Evolutionary conservation across 129 eudicot species (phyloP), one percentile per base, ranked within the genome.

Genomic region (Gnaphalium uliginosum): DNA sequence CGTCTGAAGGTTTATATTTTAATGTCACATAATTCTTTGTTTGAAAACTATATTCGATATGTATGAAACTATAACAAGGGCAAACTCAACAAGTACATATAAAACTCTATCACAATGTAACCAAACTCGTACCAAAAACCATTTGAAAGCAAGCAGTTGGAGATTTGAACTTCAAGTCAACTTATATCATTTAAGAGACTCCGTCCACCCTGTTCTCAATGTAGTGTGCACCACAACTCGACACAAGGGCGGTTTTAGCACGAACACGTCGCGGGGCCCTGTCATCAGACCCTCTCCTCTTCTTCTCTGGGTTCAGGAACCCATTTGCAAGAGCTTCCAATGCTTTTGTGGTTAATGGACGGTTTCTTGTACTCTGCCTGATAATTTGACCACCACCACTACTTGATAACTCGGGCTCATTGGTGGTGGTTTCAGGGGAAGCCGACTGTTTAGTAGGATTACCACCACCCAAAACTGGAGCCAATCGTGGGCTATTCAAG

Each of bases 311-410:
- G 70, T 21, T 72, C 41, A 63, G 19, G 8, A 63, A 15, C 29
- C 41, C 53, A 70, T 65, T 66, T 10, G 82, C 90, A 72, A 83
- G 79, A 32, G 90, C 90, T 58, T 86, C 90, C 71, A 86, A 74
- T 37, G 87, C 89, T 77, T 74, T 86, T 10, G 83, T 72, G 22
- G 85, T 79, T 78, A 82, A 61, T 23, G 89, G 87, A 8, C 87
- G 74, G 87, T 75, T 86, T 77, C 89, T 86, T 25, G 78, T 86
- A 69, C 90, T 83, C 61, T 83, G 90, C 29, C 90, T 39, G 10
- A 39, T 39, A 39, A 39, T 68, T 83, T 78, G 33, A n/a, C 63
- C 63, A 57, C 13, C 81, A 51, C 29, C 48, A 23, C 68, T 76
- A 57, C 27, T 57, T 0, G 63, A 57, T 24, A 57, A 57, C 15